A percentile compares a stretch with the other conserved stretches of the same genome.
Evolutionary conservation across 345 rosid genomes (phyloP).

Genomic region (Pistacia vera): DNA sequence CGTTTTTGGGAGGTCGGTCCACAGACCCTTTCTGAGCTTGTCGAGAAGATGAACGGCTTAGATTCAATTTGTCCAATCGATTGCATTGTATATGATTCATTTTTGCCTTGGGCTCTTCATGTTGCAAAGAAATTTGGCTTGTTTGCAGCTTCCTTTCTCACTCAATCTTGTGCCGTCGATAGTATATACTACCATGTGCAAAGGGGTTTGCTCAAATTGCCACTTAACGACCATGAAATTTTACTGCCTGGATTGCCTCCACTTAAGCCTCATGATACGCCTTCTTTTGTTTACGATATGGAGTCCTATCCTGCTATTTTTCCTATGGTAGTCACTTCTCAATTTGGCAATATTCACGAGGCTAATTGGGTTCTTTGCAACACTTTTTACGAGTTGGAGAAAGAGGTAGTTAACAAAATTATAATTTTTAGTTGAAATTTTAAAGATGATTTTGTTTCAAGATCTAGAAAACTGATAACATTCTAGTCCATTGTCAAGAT

Average conservation of each 20-base stretch:
- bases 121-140: slow-evolving; percentile 35
- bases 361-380: slow-evolving; percentile 32
- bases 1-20: slow-evolving; percentile 22
- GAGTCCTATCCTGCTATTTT: slow-evolving; percentile 27
- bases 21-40: slow-evolving; percentile 19
- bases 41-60: slow-evolving; percentile 15
- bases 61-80: not conserved
- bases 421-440: too few relatives aligned
- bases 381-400: slow-evolving; percentile 30
- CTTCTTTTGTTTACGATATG: slow-evolving; percentile 22
- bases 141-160: slow-evolving; percentile 31
- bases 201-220: slow-evolving; percentile 18
- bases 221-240: slow-evolving; percentile 5
- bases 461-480: too few relatives aligned
- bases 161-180: slow-evolving; percentile 36
- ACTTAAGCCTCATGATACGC: slow-evolving; percentile 19
- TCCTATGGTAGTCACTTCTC: slow-evolving; percentile 15
- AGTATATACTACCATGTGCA: slow-evolving; percentile 21
- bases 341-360: slow-evolving; percentile 28
- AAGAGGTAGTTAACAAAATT: slow-evolving; percentile 19
- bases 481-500: too few relatives aligned
- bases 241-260: slow-evolving; percentile 36
- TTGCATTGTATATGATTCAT: slow-evolving; percentile 31
- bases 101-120: slow-evolving; percentile 35
- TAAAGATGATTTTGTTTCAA: too few relatives aligned